A percentile compares a stretch with the other conserved stretches of the same genome.
Conservation (phyloP, 2,329 filamentous ascomycete species). For the Aspergillus transmontanensis region DNA sequence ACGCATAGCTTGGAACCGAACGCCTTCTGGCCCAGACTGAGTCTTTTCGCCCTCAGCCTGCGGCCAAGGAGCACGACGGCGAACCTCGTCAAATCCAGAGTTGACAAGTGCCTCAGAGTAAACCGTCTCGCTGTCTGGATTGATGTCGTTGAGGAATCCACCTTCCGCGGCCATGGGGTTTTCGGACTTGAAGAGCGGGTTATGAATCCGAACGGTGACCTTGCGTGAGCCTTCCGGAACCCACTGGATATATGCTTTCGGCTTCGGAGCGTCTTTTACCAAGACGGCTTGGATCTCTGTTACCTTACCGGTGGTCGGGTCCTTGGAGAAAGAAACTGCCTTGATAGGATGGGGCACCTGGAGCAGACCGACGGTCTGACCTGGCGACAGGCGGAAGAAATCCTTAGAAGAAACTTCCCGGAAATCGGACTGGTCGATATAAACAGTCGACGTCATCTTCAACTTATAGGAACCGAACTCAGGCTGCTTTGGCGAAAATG, state of each 20-base stretch:
- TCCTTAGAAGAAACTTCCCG: slow-evolving; percentile 67
- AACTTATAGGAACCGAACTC: slow-evolving; percentile 55
- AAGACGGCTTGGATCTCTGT: slow-evolving; percentile 71
- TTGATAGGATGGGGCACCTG: slow-evolving; percentile 71
- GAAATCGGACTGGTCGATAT: slow-evolving; percentile 82
- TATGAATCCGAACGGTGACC: slow-evolving; percentile 77
- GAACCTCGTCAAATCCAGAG: slow-evolving; percentile 78
- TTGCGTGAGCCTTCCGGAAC: slow-evolving; percentile 65
- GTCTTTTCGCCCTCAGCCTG: slow-evolving; percentile 65
- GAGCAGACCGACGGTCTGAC: slow-evolving; percentile 73
- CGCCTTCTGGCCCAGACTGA: slow-evolving; percentile 65
- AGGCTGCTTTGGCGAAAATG: slow-evolving; percentile 79
- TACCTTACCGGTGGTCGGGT: slow-evolving; percentile 64
- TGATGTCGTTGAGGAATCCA: slow-evolving; percentile 82
- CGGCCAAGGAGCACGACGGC: slow-evolving; percentile 75
- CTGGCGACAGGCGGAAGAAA: slow-evolving; percentile 77
- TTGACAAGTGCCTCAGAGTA: slow-evolving; percentile 79
- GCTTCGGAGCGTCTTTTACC: slow-evolving; percentile 64
- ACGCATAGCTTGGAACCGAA: slow-evolving; percentile 89
- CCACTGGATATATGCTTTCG: slow-evolving; percentile 88
- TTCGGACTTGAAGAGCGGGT: slow-evolving; percentile 82
- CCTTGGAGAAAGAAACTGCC: slow-evolving; percentile 68
- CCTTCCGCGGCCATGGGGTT: slow-evolving; percentile 76
- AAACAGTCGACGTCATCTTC: slow-evolving; percentile 74
- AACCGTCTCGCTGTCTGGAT: slow-evolving; percentile 80